Evolutionary conservation across 176 grass and related monocot genomes (phyloP).

Genomic region (Oryza officinalis): DNA sequence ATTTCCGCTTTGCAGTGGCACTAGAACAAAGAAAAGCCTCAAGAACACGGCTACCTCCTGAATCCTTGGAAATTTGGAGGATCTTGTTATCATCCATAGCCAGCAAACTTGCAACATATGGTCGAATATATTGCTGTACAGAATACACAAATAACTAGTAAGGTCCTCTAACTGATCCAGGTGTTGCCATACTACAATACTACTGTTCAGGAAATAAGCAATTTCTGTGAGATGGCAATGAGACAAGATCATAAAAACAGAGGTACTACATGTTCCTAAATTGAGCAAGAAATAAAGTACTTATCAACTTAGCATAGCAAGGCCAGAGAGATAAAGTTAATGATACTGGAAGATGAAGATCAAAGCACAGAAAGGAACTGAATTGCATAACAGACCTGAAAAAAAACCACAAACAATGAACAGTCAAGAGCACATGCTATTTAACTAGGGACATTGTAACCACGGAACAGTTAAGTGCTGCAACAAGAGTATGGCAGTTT

Average conservation of each 20-base stretch:
- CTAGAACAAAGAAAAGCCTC: slow-evolving; percentile 90
- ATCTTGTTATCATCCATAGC: slow-evolving; percentile 62
- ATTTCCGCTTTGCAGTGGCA: slow-evolving; percentile 71
- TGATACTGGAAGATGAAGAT: neutral
- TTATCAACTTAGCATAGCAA: slow-evolving; percentile 11
- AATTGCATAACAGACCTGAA: neutral
- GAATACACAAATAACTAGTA: slow-evolving; percentile 27
- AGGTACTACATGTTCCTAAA: neutral
- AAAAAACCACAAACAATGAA: neutral
- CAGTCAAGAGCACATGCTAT: neutral
- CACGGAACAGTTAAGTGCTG: neutral
- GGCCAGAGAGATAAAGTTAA: slow-evolving; percentile 15
- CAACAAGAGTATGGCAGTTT: slow-evolving; percentile 13
- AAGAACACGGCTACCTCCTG: slow-evolving; percentile 80
- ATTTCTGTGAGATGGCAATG: slow-evolving; percentile 18
- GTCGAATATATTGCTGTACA: slow-evolving; percentile 76
- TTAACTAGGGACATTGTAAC: slow-evolving; percentile 17
- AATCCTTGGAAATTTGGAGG: slow-evolving; percentile 76
- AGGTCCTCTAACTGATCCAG: slow-evolving; percentile 9
- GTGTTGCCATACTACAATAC: slow-evolving; percentile 1
- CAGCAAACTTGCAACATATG: slow-evolving; percentile 65
- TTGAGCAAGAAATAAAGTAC: slow-evolving; percentile 31
- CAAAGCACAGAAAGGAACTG: neutral
- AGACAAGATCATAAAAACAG: neutral
- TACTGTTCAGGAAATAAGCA: slow-evolving; percentile 13